Conservation (phyloP, 179 eudicot species). For the Amaranthus tricolor region DNA sequence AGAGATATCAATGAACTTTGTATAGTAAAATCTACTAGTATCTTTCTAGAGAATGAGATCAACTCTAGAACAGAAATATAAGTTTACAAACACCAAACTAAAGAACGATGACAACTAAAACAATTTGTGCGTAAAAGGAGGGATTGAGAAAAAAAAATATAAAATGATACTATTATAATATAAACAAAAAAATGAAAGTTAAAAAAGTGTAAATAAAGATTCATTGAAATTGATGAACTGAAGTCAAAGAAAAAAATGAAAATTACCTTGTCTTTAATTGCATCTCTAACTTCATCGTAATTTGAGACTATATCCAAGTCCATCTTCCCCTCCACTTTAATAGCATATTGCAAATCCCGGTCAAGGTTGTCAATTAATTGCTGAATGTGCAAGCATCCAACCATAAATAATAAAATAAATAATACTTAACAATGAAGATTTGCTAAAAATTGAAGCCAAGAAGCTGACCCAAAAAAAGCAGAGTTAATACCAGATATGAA, state of each 20-base stretch:
- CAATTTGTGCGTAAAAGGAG: neutral
- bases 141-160: neutral
- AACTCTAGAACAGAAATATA: constrained; percentile 7
- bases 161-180: neutral
- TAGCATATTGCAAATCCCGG: constrained; percentile 97
- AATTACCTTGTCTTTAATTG: constrained; percentile 76
- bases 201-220: neutral
- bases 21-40: constrained; percentile 7
- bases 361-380: constrained; percentile 87
- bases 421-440: neutral
- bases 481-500: neutral
- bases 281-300: constrained; percentile 85
- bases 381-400: constrained; percentile 42
- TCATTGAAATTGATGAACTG: neutral
- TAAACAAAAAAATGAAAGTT: neutral
- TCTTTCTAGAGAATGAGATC: neutral
- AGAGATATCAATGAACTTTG: constrained; percentile 8
- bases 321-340: constrained; percentile 97
- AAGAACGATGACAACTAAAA: neutral
- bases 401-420: constrained; percentile 15
- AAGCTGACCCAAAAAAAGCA: neutral
- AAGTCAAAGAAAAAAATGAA: constrained; percentile 16
- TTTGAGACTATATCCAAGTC: constrained; percentile 68
- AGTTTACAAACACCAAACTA: neutral
- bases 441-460: neutral